Conservation (phyloP, 73 alveolate species). For the Paramecium pentaurelia region DNA sequence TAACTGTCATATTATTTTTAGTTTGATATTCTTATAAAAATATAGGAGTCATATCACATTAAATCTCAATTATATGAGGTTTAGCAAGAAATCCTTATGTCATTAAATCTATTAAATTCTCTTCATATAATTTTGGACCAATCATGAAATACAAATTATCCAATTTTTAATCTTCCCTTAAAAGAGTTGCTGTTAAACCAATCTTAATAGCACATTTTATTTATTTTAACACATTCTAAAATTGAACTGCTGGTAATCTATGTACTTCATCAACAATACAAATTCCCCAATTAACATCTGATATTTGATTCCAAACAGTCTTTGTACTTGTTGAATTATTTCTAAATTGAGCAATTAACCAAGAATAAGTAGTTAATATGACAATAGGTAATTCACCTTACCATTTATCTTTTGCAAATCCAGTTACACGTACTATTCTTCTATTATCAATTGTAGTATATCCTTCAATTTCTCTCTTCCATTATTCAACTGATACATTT, state of each 20-base stretch:
- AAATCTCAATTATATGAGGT: slow-evolving; percentile 72
- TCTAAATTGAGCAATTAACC: slow-evolving; percentile 50
- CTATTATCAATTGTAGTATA: slow-evolving; percentile 48
- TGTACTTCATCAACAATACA: slow-evolving; percentile 84
- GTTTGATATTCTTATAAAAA: slow-evolving; percentile 66
- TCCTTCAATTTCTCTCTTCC: slow-evolving; percentile 61
- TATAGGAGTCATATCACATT: slow-evolving; percentile 74
- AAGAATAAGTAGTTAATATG: slow-evolving; percentile 70
- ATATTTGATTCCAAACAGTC: slow-evolving; percentile 21
- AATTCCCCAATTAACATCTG: slow-evolving; percentile 72
- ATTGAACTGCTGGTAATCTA: slow-evolving; percentile 74
- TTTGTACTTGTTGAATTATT: neutral
- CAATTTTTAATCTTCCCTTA: slow-evolving; percentile 75
- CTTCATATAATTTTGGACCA: slow-evolving; percentile 85
- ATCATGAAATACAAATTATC: slow-evolving; percentile 71
- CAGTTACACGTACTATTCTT: slow-evolving; percentile 68
- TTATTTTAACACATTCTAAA: slow-evolving; percentile 60
- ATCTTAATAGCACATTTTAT: slow-evolving; percentile 73
- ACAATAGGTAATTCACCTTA: slow-evolving; percentile 68
- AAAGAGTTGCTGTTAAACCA: slow-evolving; percentile 83
- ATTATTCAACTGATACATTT: slow-evolving; percentile 62
- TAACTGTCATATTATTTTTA: slow-evolving; percentile 44
- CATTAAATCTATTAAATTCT: slow-evolving; percentile 78
- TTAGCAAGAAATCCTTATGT: slow-evolving; percentile 81
- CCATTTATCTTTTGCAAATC: slow-evolving; percentile 64